Evolutionary conservation across 805 yeast species (phyloP), one percentile per base, ranked within the genome.

Genomic region (Metschnikowia shivogae): DNA sequence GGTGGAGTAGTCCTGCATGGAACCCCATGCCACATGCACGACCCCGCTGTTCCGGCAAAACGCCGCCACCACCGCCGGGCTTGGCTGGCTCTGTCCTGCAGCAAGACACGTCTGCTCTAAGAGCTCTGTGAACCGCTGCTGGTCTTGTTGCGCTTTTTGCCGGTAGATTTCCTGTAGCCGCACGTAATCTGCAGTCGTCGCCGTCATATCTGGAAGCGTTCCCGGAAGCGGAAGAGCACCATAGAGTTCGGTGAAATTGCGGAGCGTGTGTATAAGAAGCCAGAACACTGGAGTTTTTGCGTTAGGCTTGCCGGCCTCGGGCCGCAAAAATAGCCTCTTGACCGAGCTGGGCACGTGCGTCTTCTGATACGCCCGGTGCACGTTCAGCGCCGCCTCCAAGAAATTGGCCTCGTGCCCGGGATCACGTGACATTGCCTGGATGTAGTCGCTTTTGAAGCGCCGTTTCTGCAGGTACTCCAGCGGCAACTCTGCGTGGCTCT

Each of bases 141-240:
- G 60, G 60, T 89, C 96, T 1, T 46, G 38, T 8, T 54, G 46
- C 1, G 86, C 82, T 55, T 83, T 84, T 1, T 59, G 64, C 13
- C 73, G 61, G 58, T 87, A 92, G 3, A 88, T 54, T 0, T 57
- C 57, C 59, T 82, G 85, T 31, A 92, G 63, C 7, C 56, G 61
- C 2, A 84, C 69, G 60, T 86, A 92, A 44, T 70, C 70, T 7
- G 64, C 62, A 0, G 96, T 83, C 49, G 81, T 80, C 0, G 96
- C 78, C 17, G 86, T 84, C 97, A 92, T 92, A 60, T 90, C 98
- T 0, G 96, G 96, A 5, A 90, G 59, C 0, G 68, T 74, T 0
- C 95, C 96, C 3, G 83, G 72, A 1, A 88, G 62, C 0, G 96
- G 96, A n/a, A 87, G 67, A 1, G 68, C 64, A 13, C 61, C 56